These are phyloP conservation scores for Xylariaceae sp. DNA, from an alignment of 2,329 filamentous ascomycete genomes.

Conservation along the genomic window DNA sequence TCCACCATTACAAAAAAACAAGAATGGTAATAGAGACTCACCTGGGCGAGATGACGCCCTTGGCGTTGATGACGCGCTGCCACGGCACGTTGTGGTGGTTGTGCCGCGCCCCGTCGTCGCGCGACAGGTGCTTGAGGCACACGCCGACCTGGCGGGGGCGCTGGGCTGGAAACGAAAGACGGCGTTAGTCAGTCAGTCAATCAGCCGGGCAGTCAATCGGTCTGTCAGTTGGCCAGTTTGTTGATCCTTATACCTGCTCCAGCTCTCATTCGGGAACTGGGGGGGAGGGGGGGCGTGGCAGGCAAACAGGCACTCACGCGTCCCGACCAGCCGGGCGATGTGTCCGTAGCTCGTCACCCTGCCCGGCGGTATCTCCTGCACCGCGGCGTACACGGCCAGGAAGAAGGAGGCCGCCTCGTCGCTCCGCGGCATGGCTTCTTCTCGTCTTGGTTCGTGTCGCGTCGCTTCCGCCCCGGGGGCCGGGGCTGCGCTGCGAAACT, in stretches of 20 bases:
- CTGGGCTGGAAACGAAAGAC: slow-evolving; percentile 53
- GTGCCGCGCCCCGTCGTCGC: slow-evolving; percentile 45
- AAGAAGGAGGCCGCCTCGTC: slow-evolving; percentile 72
- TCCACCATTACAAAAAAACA: no score
- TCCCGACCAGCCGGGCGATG: slow-evolving; percentile 65
- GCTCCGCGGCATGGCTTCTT: slow-evolving; percentile 62
- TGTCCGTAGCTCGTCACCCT: slow-evolving; percentile 84
- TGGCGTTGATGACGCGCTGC: slow-evolving; percentile 88
- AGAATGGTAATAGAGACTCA: slow-evolving; percentile 26
- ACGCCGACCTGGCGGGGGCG: slow-evolving; percentile 79
- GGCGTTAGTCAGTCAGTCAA: no score
- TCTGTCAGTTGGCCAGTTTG: no score
- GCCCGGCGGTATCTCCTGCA: slow-evolving; percentile 77
- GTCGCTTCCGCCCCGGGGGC: no score
- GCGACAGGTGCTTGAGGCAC: slow-evolving; percentile 78
- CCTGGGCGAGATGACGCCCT: slow-evolving; percentile 80
- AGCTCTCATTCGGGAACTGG: no score
- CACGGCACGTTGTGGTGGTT: slow-evolving; percentile 79
- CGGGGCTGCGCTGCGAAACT: no score
- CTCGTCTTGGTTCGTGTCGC: neutral
- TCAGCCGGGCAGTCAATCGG: neutral
- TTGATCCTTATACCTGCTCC: no score
- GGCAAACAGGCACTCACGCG: slow-evolving; percentile 44
- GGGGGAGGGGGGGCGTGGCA: no score
- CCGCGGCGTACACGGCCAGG: slow-evolving; percentile 68